These are phyloP conservation scores for Asterionellopsis glacialis DNA, from an alignment of 108 stramenopile species.

Conservation along the genomic window DNA sequence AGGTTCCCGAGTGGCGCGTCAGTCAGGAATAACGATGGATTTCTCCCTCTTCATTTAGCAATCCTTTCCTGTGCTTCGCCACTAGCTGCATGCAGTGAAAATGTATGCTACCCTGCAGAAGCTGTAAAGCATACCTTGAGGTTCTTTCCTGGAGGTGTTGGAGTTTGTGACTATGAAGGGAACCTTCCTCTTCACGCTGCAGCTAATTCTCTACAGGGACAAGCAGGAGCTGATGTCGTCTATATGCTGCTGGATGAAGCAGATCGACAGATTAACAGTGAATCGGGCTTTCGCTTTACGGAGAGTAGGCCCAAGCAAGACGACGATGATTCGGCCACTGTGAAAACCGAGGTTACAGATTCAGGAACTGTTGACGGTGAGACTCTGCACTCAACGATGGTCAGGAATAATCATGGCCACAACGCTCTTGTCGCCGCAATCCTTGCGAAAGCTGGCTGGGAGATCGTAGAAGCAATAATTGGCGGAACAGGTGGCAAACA, in stretches of 20 bases:
- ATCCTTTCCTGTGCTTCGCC: constrained; percentile 48
- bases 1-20: constrained; percentile 76
- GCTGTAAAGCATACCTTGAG: constrained; percentile 35
- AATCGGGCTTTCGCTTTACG: constrained; percentile 27
- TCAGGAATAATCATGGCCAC: constrained; percentile 58
- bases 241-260: constrained; percentile 62
- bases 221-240: constrained; percentile 58
- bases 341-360: constrained; percentile 18
- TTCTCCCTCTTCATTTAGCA: constrained; percentile 75
- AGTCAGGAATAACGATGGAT: constrained; percentile 82
- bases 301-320: constrained; percentile 31
- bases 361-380: constrained; percentile 17
- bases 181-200: constrained; percentile 80
- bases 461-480: constrained; percentile 67
- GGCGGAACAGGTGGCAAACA: constrained; percentile 48
- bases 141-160: constrained; percentile 68
- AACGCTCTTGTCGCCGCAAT: constrained; percentile 66
- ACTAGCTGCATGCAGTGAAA: constrained; percentile 10
- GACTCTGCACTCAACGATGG: constrained; percentile 38
- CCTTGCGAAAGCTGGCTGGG: constrained; percentile 50
- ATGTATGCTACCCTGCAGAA: constrained; percentile 11
- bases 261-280: constrained; percentile 39
- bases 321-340: constrained; percentile 34
- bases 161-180: constrained; percentile 73
- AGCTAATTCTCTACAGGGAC: constrained; percentile 52